Percentiles rank a stretch among this genome's conserved stretches.
Evolutionary conservation across 495 filamentous ascomycete genomes (phyloP).

Genomic region (Podospora conica): DNA sequence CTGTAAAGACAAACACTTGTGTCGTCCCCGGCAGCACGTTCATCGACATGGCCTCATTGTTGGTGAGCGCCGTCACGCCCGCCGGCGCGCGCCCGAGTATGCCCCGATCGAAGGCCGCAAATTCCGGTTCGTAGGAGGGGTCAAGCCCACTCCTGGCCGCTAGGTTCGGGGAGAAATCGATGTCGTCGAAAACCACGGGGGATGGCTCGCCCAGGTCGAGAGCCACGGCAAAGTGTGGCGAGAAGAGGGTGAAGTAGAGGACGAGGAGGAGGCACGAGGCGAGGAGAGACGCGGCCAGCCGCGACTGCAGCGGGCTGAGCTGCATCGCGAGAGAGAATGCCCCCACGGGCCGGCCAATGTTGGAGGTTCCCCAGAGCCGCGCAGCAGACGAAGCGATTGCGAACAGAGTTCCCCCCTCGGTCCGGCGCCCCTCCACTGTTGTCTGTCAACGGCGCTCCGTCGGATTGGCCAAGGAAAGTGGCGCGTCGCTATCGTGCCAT

Average conservation of each 20-base stretch:
- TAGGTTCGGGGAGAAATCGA: neutral
- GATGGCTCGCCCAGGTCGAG: constrained; percentile 42
- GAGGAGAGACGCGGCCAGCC: constrained; percentile 57
- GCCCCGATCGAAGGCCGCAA: constrained; percentile 51
- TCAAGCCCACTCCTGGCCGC: constrained; percentile 24
- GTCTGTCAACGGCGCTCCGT: neutral
- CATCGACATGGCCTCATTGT: constrained; percentile 53
- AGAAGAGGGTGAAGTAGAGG: constrained; percentile 50
- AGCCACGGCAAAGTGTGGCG: constrained; percentile 54
- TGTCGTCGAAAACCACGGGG: constrained; percentile 38
- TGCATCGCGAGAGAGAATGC: constrained; percentile 47
- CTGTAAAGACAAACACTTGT: constrained; percentile 31
- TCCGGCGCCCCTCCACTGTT: neutral
- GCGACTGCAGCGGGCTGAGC: constrained; percentile 60
- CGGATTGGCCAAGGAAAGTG: neutral
- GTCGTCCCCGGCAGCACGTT: constrained; percentile 54
- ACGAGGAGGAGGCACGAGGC: constrained; percentile 50
- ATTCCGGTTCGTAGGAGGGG: constrained; percentile 50
- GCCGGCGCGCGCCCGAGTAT: constrained; percentile 56
- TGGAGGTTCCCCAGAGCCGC: constrained; percentile 2
- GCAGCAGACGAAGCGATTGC: neutral
- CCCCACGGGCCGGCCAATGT: constrained; percentile 28
- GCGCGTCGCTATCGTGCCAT: neutral
- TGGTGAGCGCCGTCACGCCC: constrained; percentile 45
- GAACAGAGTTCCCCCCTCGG: neutral